Base-by-base conservation (phyloP, 2,329 filamentous ascomycete genomes). In the Fusarium cicatricum region DNA sequence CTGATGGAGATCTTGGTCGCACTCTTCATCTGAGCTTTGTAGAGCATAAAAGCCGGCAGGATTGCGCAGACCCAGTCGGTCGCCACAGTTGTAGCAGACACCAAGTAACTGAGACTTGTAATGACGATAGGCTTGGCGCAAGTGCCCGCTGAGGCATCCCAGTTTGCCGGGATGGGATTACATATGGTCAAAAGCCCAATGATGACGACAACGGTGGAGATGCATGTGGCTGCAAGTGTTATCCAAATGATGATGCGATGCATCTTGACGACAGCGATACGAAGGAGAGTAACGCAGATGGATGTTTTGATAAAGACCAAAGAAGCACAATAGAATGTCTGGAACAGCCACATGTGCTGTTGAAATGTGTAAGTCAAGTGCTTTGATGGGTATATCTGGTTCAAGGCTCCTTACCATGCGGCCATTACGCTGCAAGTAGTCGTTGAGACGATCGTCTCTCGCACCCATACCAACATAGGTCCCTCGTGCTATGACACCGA, bases 31-130 rank as follows among this genome's bases (percentile, higher is more conserved):
- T 53, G 23, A 1, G 58, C 41, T 14, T 62, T 65, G 23, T 60
- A 65, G 3, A 65, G 21, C 48, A 65, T 62, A 1, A 65, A 65
- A 0, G 44, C 14, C 0, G 62, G 61, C 4, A 65, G 4, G 3
- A 65, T 31, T 1, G 62, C 61, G 11, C 61, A 64, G 0, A 23
- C 26, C 51, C 51, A 65, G 6, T 65, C 61, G 3, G 45, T 57
- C 0, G 47, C 11, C 0, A 64, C 57, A 1, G 60, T 47, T 1
- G 40, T 43, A 0, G 37, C 31, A 4, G 61, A 59, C 1, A 64
- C 51, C 0, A 58, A 11, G 32, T 65, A 65, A 2, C 54, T 47
- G 1, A 59, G 21, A 8, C 44, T 46, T 0, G 36, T n/a, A 7
- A 57, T 34, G 11, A 52, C 28, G 8, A 41, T 5, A 5, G 55